Base-by-base conservation (phyloP, 257 asterid species). In the Forsythia suspensa region DNA sequence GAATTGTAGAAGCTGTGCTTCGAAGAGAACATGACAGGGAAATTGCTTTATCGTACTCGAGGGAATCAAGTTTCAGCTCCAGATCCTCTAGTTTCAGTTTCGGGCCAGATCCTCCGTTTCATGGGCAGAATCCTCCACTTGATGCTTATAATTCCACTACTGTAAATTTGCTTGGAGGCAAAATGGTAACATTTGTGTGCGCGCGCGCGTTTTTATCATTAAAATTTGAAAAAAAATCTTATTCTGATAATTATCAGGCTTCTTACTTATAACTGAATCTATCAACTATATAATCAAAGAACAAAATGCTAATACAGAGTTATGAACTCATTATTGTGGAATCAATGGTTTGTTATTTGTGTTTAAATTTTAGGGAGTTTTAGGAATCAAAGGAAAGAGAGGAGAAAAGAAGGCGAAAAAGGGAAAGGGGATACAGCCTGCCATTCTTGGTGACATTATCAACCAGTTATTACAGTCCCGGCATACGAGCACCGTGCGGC, bases 391-490 rank as follows among this genome's bases (percentile, higher is more conserved):
- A 24, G 74, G 74, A 65, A 52, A 78, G 66, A 79, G 44, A 61
- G 20, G 44, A 61, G 20, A 65, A 37, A 73, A 79, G 84, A 82
- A 86, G 96, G 94, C 98, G 66, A 89, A 88, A 66, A 89, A 82
- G 67, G 96, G 90, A 87, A 91, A 83, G 85, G 93, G 86, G 20
- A 86, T 91, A 55, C 3, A 55, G 4, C 86, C 91, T 78, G 96
- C 88, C 76, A 84, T 91, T 42, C 82, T 89, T 71, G 96, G 92
- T 80, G 97, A 92, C 81, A 92, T 94, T 74, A 94, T 94, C 86
- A 91, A 86, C 72, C 91, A 96, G 34, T 66, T 92, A 73, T 84
- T 94, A 87, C 94, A 88, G 88, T 90, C 85, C 80, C 89, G 97
- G 71, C 82, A 85, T 72, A 90, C 93, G 61, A 80, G 98, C 74